phyloP scores from a whole-genome alignment of 257 asterid genomes.

The Solanum habrochaites region DNA sequence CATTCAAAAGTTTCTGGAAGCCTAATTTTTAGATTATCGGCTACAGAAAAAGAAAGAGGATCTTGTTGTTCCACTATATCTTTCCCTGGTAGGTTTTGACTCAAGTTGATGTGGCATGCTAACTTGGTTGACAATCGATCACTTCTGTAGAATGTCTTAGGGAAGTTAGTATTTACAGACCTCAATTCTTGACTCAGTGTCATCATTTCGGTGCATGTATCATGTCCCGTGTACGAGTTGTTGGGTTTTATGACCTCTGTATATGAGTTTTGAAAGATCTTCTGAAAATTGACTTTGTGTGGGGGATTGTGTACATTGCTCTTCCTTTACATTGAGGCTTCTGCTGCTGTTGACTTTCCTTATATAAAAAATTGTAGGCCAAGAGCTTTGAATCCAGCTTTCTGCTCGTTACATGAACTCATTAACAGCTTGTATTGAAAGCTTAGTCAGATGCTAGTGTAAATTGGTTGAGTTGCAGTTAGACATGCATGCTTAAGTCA shows the following conservation, averaged over 20 bases:
- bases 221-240: neutral
- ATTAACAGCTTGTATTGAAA: neutral
- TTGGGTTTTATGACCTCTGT: neutral
- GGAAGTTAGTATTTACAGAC: neutral
- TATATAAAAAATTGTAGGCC: neutral
- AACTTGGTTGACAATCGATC: neutral
- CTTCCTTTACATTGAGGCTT: neutral
- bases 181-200: neutral
- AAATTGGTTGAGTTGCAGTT: neutral
- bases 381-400: neutral
- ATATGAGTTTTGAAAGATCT: neutral
- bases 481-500: neutral
- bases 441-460: neutral
- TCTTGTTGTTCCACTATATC: neutral
- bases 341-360: neutral
- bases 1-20: neutral
- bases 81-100: neutral
- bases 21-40: neutral
- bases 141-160: neutral
- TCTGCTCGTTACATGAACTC: neutral
- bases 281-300: neutral
- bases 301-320: neutral
- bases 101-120: neutral
- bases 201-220: neutral
- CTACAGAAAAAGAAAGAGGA: neutral